Evolutionary conservation across 768 basidiomycete species (phyloP), one percentile per base, ranked within the genome.

Genomic region (Collybia sordida): DNA sequence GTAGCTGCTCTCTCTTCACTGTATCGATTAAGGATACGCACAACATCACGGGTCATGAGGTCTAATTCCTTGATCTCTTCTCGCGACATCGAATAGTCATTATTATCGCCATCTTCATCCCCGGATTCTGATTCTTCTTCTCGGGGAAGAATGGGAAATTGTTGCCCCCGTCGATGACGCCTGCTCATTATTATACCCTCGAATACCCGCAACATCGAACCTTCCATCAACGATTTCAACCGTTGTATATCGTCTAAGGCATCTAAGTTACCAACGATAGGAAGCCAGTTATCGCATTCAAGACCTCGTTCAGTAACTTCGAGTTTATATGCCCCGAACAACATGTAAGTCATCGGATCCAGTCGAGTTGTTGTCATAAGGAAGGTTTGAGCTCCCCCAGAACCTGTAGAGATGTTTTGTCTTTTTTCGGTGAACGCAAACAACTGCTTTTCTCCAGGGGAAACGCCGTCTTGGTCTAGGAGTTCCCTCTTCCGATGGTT

Each of bases 241-340:
- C 82, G 78, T 64, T 88, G 86, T n/a, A 96, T 72, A 55, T 93
- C 85, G 61, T 95, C 91, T 59, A 97, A 68, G 1, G 82, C 80
- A 58, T 86, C 77, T 43, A 86, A 57, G 54, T 86, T 81, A 35
- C 90, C 90, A 31, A 86, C 76, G 40, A 95, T 78, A 18, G 93
- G 91, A 9, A 98, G 70, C 94, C 95, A 98, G 38, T 81, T 83
- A 60, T 98, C 95, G 60, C 92, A 94, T 60, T 88, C 85, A 43
- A 98, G 65, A 5, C 93, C 91, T 15, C 80, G 77, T 34, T 83
- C 79, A 0, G 81, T 81, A 36, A 88, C 82, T 52, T 81, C 69
- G 24, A 94, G 77, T 43, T 85, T 79, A 65, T 91, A 83, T 0
- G 93, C 93, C 5, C 94, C 95, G 59, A 98, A 96, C 9, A 98